Evolutionary conservation across 2,329 filamentous ascomycete species (phyloP).

Genomic region (Nigrograna mackinnonii): DNA sequence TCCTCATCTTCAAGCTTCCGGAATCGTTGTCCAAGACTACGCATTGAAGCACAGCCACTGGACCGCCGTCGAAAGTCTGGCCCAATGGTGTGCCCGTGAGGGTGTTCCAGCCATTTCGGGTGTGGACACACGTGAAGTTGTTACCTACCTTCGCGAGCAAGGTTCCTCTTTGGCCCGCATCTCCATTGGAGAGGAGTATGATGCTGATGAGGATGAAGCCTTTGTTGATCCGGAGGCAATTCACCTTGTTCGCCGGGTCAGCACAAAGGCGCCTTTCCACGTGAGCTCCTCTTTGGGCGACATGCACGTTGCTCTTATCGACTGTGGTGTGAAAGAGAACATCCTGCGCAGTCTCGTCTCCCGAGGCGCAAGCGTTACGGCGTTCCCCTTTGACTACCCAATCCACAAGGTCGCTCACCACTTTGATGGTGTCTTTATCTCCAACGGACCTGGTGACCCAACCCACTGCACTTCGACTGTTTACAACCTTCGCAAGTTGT

Average conservation of each 20-base stretch:
- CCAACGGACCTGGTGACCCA: conserved; percentile 96
- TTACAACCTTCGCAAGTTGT: conserved; percentile 87
- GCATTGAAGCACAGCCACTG: conserved; percentile 96
- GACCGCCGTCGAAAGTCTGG: conserved; percentile 94
- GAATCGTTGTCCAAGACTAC: conserved; percentile 93
- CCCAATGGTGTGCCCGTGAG: conserved; percentile 94
- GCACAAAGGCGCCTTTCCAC: conserved; percentile 97
- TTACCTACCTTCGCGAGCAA: conserved; percentile 93
- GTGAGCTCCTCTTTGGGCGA: conserved; percentile 82
- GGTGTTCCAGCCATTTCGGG: conserved; percentile 95
- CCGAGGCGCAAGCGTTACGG: conserved; percentile 89
- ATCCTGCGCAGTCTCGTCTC: conserved; percentile 92
- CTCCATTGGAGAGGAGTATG: conserved; percentile 95
- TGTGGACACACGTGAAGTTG: conserved; percentile 95
- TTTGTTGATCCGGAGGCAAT: conserved; percentile 95
- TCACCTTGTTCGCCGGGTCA: conserved; percentile 94
- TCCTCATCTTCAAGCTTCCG: conserved; percentile 93
- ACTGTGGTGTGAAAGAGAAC: conserved; percentile 99
- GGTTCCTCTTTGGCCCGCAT: conserved; percentile 95
- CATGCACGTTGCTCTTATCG: conserved; percentile 90
- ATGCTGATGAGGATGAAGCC: conserved; percentile 96
- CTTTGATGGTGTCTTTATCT: conserved; percentile 99
- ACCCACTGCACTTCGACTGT: conserved; percentile 95
- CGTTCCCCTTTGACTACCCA: conserved; percentile 95
- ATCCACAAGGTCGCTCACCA: conserved; percentile 98